These are phyloP conservation scores for Dendrobium huoshanense DNA, from an alignment of 106 monocot species.

Conservation along the genomic window DNA sequence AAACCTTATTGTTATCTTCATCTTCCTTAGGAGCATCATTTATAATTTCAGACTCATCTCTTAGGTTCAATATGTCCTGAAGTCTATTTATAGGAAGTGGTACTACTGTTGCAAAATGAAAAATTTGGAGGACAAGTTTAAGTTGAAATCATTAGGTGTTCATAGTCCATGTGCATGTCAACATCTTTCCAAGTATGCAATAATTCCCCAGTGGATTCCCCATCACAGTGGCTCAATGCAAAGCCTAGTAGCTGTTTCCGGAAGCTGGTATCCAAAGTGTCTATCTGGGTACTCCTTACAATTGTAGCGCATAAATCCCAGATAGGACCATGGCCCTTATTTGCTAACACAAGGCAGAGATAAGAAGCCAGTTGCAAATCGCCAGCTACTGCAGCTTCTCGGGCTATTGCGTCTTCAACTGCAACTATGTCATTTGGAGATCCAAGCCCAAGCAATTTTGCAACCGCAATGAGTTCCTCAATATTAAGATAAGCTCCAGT, in stretches of 20 bases:
- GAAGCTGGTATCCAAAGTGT: constrained; percentile 68
- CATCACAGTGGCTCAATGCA: constrained; percentile 85
- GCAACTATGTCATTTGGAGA: constrained; percentile 60
- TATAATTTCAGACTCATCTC: constrained; percentile 7
- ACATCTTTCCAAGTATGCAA: constrained; percentile 86
- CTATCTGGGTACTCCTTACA: constrained; percentile 77
- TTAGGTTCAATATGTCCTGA: constrained; percentile 34
- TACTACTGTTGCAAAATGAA: constrained; percentile 28
- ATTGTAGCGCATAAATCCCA: constrained; percentile 95
- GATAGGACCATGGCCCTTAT: constrained; percentile 75
- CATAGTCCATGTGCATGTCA: constrained; percentile 47
- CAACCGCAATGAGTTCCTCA: constrained; percentile 85
- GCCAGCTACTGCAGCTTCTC: constrained; percentile 84
- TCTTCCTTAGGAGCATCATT: constrained; percentile 11
- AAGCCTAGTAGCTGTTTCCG: constrained; percentile 75
- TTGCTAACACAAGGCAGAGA: constrained; percentile 67
- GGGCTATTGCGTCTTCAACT: constrained; percentile 79
- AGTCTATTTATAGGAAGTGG: constrained; percentile 23
- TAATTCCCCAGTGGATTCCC: constrained; percentile 81
- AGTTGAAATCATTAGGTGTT: constrained; percentile 51
- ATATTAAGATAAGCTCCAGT: constrained; percentile 77
- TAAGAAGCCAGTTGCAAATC: constrained; percentile 89
- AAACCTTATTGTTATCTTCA: constrained; percentile 3
- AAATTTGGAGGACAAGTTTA: constrained; percentile 40
- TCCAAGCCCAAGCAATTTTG: constrained; percentile 71